These are phyloP conservation scores for Hymenoscyphus fructigenus DNA, from an alignment of 2,329 filamentous ascomycete genomes.

Conservation along the genomic window DNA sequence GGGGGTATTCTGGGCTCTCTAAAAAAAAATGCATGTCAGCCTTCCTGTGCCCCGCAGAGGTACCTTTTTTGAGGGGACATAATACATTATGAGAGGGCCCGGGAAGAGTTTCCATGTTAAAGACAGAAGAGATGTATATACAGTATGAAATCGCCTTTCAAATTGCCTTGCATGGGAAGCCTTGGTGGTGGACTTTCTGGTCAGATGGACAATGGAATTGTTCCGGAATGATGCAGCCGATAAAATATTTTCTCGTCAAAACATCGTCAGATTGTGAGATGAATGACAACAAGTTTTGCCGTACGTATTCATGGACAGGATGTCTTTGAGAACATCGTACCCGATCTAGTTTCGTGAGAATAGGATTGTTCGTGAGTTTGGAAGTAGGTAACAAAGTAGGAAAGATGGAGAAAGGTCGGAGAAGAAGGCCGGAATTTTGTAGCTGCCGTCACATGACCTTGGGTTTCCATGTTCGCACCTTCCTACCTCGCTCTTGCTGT, in stretches of 20 bases:
- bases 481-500: no score
- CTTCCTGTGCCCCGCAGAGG: neutral
- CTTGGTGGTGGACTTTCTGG: neutral
- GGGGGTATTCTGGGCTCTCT: constrained; percentile 7
- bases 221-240: neutral
- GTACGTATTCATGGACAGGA: neutral
- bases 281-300: neutral
- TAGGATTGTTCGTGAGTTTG: neutral
- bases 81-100: constrained; percentile 3
- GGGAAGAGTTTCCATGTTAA: constrained; percentile 4
- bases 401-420: neutral
- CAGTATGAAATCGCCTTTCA: constrained; percentile 6
- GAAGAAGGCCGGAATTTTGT: no score
- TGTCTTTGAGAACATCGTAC: neutral
- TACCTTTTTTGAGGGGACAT: neutral
- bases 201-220: neutral
- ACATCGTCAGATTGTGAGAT: neutral
- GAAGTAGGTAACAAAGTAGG: neutral
- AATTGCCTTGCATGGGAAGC: neutral
- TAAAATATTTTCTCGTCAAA: constrained; percentile 3
- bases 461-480: no score
- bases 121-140: neutral
- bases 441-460: no score
- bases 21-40: constrained; percentile 1
- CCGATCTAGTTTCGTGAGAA: neutral